A percentile compares a stretch with the other conserved stretches of the same genome.
phyloP scores from a whole-genome alignment of 2,329 filamentous ascomycete genomes.

The Dactylellina sp. region DNA sequence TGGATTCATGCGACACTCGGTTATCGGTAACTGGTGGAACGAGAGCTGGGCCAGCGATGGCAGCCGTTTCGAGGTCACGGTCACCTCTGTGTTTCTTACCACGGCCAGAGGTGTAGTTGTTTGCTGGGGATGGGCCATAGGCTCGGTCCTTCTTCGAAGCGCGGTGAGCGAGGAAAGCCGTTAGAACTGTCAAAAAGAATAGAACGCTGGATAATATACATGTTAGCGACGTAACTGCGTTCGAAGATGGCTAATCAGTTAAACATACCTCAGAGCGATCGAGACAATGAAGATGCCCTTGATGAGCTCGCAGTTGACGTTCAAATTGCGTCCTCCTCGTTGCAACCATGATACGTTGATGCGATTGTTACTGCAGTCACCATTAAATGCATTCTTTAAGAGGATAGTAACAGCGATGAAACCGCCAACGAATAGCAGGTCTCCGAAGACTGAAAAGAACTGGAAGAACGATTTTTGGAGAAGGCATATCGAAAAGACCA shows the following conservation, averaged over 20 bases:
- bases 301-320: conserved; percentile 38
- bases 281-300: conserved; percentile 50
- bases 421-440: conserved; percentile 55
- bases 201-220: conserved; percentile 33
- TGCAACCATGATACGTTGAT: conserved; percentile 30
- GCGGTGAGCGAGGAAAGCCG: conserved; percentile 49
- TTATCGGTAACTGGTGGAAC: conserved; percentile 39
- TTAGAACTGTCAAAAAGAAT: conserved; percentile 46
- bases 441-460: conserved; percentile 51
- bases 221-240: conserved; percentile 8
- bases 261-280: conserved; percentile 26
- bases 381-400: conserved; percentile 40
- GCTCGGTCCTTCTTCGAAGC: conserved; percentile 54
- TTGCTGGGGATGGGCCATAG: conserved; percentile 57
- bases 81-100: conserved; percentile 34
- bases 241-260: not conserved
- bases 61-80: conserved; percentile 37
- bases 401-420: conserved; percentile 57
- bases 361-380: conserved; percentile 25
- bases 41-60: conserved; percentile 34
- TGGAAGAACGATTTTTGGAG: conserved; percentile 58
- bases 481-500: conserved; percentile 56
- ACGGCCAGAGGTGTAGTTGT: conserved; percentile 53
- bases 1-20: conserved; percentile 47
- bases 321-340: conserved; percentile 29